Base-by-base conservation (phyloP, 768 basidiomycete species). In the Tulasnella sp. region DNA sequence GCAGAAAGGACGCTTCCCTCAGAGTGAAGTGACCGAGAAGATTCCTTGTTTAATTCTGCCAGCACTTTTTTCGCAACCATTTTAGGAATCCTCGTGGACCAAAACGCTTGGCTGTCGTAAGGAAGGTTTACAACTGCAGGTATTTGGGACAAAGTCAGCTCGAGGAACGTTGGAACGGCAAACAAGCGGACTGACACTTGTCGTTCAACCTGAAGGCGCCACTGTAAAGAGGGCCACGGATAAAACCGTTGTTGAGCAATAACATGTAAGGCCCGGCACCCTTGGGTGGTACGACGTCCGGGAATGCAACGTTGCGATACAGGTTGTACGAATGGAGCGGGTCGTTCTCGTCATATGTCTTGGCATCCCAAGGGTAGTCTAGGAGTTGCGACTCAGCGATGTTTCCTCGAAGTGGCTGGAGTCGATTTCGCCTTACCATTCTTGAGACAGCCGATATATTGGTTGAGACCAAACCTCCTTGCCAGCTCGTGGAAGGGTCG, bases 181-280 rank as follows among this genome's bases (percentile, higher is more conserved):
- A 35, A 72, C 11, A 29, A 40, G 51, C 23, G 23, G 23, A 46
- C 71, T 40, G 11, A 72, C 71, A 72, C 4, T 40, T 46, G 71
- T 72, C 71, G 37, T 72, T 46, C 20, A n/a, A 20, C 29, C 13
- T 72, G 71, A 72, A 72, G 7, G 15, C 23, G 16, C 74, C 74
- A 26, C 23, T 23, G 51, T 74, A 74, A 4, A 76, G 48, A 16
- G 75, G 75, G 2, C 75, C 75, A 40, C 75, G 75, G 6, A 76
- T 76, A 16, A 76, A 40, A 10, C 75, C 75, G 32, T 40, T 35
- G 29, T 76, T 76, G 9, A 76, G 40, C 39, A 76, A 10, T 23
- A 76, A 26, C 1, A 40, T 39, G 35, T 76, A 76, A 39, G 75
- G 75, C 18, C 29, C 61, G 18, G 40, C 40, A 32, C 20, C 42